Evolutionary conservation across 345 rosid genomes (phyloP).

Genomic region (Eucalyptus brandiana): DNA sequence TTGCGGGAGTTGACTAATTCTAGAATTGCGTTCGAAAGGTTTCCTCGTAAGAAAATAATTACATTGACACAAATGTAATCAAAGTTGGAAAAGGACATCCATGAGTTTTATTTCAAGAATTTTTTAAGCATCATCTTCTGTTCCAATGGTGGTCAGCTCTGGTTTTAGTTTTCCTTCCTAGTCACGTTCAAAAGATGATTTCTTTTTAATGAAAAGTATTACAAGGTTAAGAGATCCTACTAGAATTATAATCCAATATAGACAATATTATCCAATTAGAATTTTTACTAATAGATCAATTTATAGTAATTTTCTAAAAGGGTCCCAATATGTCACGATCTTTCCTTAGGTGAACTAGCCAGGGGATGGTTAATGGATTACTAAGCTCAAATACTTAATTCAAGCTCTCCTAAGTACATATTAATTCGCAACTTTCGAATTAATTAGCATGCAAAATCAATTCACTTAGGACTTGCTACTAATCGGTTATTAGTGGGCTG

Average conservation of each 20-base stretch:
- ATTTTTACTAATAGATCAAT: background rate
- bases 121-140: background rate
- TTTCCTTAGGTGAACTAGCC: background rate
- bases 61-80: background rate
- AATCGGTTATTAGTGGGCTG: rapidly evolving
- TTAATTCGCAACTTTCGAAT: background rate
- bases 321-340: background rate
- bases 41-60: background rate
- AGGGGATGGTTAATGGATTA: background rate
- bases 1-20: too few species aligned
- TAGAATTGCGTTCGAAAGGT: background rate
- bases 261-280: background rate
- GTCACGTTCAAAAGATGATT: too few species aligned
- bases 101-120: background rate
- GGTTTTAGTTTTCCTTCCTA: background rate
- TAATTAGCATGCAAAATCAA: background rate
- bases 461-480: background rate
- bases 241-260: background rate
- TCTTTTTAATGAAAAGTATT: too few species aligned
- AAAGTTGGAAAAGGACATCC: background rate
- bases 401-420: background rate
- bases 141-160: background rate
- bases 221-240: background rate
- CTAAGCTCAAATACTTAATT: background rate
- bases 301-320: background rate